Conservation (phyloP, 345 rosid species). For the Rhizophora mangle region DNA sequence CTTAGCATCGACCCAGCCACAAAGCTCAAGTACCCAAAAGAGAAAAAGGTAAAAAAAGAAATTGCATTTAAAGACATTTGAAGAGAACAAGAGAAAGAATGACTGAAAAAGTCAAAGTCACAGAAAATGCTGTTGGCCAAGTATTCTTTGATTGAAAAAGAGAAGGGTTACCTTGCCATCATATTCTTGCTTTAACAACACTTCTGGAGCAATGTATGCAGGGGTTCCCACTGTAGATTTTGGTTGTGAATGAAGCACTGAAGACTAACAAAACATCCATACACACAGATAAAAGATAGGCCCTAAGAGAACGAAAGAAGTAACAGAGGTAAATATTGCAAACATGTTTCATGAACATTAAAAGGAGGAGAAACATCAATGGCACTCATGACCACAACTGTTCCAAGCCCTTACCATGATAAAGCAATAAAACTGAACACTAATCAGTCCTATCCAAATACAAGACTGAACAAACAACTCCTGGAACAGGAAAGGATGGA, state of each 20-base stretch:
- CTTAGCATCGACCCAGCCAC: neutral
- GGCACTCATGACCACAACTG: neutral
- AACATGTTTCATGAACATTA: neutral
- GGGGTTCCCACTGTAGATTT: conserved; percentile 38
- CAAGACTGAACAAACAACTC: neutral
- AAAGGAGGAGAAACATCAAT: neutral
- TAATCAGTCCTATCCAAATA: neutral
- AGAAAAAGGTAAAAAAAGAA: neutral
- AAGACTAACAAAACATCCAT: conserved; percentile 22
- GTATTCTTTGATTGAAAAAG: neutral
- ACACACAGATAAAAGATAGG: neutral
- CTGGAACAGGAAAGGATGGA: neutral
- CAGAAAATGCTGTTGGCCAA: neutral
- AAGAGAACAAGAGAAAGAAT: neutral
- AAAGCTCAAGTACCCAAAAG: neutral
- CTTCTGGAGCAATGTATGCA: conserved; percentile 38
- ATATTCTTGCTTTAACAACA: conserved; percentile 27
- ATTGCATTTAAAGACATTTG: neutral
- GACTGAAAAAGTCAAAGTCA: neutral
- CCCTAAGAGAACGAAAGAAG: neutral
- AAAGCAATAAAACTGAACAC: neutral
- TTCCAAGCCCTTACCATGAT: neutral
- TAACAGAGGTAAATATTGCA: neutral
- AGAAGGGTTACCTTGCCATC: conserved; percentile 32
- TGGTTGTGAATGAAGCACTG: conserved; percentile 37